Conservation (phyloP, 208 protist species). For the Herpetomonas muscarum region DNA sequence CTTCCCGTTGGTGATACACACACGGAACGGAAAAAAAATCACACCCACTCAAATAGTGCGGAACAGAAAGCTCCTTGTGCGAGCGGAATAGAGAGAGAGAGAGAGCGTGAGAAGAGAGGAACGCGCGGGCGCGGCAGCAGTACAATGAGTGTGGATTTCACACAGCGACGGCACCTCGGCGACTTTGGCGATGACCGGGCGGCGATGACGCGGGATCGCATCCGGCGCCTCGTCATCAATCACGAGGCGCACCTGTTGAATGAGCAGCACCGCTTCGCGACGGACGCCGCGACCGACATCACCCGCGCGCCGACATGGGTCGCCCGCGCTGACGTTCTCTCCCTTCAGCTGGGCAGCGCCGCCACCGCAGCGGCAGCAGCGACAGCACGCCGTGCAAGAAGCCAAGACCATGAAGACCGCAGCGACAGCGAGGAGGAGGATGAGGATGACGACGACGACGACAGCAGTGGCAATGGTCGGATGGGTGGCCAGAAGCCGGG, state of each 20-base stretch:
- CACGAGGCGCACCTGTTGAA: neutral
- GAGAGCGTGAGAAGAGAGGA: too few species aligned
- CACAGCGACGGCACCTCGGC: too few species aligned
- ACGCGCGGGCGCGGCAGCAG: too few species aligned
- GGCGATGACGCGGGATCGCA: neutral
- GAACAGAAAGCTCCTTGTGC: too few species aligned
- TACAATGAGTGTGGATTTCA: neutral
- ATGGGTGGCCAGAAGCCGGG: neutral
- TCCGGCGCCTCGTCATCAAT: neutral
- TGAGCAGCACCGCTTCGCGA: neutral
- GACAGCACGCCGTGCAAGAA: neutral
- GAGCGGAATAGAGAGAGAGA: too few species aligned
- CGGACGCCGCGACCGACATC: neutral
- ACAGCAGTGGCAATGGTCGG: neutral
- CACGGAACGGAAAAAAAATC: neutral
- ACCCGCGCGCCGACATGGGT: neutral
- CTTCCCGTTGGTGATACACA: too few species aligned
- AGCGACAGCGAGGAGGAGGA: neutral
- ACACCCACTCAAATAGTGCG: too few species aligned
- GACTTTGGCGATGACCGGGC: neutral
- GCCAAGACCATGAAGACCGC: neutral
- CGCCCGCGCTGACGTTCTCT: neutral
- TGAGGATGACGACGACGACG: neutral
- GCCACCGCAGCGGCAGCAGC: too few species aligned
- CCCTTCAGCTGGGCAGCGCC: neutral